Conservation (phyloP, 2,329 filamentous ascomycete genomes). For the Curvularia spicifera region DNA sequence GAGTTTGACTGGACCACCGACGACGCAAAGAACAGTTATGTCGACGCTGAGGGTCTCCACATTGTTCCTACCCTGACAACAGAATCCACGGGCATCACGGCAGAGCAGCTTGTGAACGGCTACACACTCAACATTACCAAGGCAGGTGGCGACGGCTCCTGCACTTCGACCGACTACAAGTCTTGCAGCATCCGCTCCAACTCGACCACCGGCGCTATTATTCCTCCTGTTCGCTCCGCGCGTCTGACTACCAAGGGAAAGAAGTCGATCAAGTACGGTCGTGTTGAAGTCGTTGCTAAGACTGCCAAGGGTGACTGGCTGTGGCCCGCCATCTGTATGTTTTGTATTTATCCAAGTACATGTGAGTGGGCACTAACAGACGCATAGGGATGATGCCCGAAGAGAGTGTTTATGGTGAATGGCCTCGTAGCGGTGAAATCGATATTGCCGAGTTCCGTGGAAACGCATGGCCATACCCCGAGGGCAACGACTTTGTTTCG, state of each 20-base stretch:
- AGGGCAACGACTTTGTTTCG: constrained; percentile 76
- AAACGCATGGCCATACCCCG: constrained; percentile 74
- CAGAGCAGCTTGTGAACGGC: constrained; percentile 66
- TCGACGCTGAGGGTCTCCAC: constrained; percentile 70
- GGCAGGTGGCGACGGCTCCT: constrained; percentile 60
- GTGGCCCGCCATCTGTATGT: constrained; percentile 78
- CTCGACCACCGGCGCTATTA: constrained; percentile 73
- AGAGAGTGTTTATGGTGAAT: constrained; percentile 72
- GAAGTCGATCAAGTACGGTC: constrained; percentile 78
- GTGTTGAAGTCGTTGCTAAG: constrained; percentile 78
- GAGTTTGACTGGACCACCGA: constrained; percentile 74
- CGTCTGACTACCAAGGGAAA: constrained; percentile 76
- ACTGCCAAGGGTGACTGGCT: constrained; percentile 81
- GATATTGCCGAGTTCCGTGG: constrained; percentile 81
- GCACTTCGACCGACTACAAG: constrained; percentile 64
- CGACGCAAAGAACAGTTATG: constrained; percentile 74
- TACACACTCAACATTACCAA: constrained; percentile 38
- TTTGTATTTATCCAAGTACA: no score
- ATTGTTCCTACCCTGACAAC: constrained; percentile 78
- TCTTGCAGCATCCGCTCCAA: constrained; percentile 76
- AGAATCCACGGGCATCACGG: constrained; percentile 68
- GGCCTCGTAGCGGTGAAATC: constrained; percentile 82
- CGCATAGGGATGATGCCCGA: constrained; percentile 61
- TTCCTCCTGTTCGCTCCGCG: constrained; percentile 77
- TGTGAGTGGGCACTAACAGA: constrained; percentile 37